Evolutionary conservation across 208 protist species (phyloP).

Genomic region (Angomonas deanei): DNA sequence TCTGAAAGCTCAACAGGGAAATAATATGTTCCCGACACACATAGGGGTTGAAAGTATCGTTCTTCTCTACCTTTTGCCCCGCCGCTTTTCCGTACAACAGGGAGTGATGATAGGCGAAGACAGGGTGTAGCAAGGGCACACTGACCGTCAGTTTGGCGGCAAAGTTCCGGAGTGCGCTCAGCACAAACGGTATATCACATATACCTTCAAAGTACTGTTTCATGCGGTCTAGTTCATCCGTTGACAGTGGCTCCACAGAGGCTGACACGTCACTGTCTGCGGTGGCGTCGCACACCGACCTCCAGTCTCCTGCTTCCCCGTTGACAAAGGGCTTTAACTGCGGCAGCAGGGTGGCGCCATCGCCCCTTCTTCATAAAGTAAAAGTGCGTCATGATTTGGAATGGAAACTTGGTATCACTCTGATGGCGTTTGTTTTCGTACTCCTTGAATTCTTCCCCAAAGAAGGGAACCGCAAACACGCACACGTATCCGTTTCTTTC

Average conservation of each 20-base stretch:
- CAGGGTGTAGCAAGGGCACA: not conserved
- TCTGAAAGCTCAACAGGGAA: not conserved
- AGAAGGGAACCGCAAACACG: constrained; percentile 37
- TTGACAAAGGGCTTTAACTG: not conserved
- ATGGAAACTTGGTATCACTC: constrained; percentile 49
- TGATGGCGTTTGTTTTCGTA: constrained; percentile 49
- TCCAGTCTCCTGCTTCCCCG: not conserved
- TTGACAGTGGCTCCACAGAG: no score
- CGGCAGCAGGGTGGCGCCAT: not conserved
- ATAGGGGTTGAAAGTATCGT: not conserved
- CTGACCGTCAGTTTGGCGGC: not conserved
- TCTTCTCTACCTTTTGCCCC: not conserved
- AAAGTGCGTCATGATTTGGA: constrained; percentile 49
- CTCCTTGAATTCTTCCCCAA: constrained; percentile 27
- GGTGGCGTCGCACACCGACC: no score
- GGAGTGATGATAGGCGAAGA: not conserved
- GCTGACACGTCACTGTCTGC: no score
- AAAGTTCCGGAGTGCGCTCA: not conserved
- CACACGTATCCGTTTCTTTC: constrained; percentile 35
- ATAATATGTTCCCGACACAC: not conserved
- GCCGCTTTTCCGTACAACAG: not conserved
- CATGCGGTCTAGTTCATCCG: no score
- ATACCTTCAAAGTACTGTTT: no score
- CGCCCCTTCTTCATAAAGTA: constrained; percentile 26
- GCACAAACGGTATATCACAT: not conserved